phyloP scores from a whole-genome alignment of 192 early-diverging fungal genomes.

The Polychytrium aggregatum region DNA sequence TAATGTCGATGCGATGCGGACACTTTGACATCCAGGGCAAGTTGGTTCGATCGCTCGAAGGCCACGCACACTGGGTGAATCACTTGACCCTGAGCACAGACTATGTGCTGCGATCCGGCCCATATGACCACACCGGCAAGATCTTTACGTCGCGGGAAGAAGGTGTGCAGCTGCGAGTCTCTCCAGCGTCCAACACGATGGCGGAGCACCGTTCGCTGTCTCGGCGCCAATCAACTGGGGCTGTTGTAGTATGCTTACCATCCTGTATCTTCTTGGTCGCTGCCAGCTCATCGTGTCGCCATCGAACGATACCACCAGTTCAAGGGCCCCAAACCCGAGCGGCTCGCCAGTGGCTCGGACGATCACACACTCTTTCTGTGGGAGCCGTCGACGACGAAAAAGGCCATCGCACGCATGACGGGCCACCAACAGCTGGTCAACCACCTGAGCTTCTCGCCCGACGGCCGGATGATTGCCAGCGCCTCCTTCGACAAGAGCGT shows the following conservation, averaged over 20 bases:
- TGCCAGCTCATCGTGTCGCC: conserved; percentile 61
- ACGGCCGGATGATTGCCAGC: conserved; percentile 77
- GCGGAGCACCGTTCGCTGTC: too few species aligned
- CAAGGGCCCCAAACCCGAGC: conserved; percentile 57
- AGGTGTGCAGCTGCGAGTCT: too few species aligned
- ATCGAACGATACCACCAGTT: conserved; percentile 63
- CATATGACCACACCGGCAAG: conserved; percentile 74
- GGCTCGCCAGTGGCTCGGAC: conserved; percentile 86
- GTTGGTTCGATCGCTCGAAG: conserved; percentile 69
- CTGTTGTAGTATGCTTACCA: not conserved
- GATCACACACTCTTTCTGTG: conserved; percentile 98
- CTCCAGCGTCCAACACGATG: too few species aligned
- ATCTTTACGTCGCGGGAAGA: conserved; percentile 48
- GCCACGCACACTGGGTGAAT: conserved; percentile 97
- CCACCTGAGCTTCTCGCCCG: conserved; percentile 87
- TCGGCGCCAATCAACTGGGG: too few species aligned
- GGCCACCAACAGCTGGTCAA: conserved; percentile 96
- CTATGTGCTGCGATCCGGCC: conserved; percentile 79
- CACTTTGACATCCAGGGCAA: conserved; percentile 44
- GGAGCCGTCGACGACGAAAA: conserved; percentile 66
- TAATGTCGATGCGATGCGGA: conserved; percentile 3
- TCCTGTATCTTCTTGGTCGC: conserved; percentile 23
- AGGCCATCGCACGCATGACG: conserved; percentile 66
- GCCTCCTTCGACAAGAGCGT: conserved; percentile 96
- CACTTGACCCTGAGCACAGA: conserved; percentile 86